These are phyloP conservation scores for Eucalyptus polybractea DNA, from an alignment of 345 rosid species.

Conservation along the genomic window DNA sequence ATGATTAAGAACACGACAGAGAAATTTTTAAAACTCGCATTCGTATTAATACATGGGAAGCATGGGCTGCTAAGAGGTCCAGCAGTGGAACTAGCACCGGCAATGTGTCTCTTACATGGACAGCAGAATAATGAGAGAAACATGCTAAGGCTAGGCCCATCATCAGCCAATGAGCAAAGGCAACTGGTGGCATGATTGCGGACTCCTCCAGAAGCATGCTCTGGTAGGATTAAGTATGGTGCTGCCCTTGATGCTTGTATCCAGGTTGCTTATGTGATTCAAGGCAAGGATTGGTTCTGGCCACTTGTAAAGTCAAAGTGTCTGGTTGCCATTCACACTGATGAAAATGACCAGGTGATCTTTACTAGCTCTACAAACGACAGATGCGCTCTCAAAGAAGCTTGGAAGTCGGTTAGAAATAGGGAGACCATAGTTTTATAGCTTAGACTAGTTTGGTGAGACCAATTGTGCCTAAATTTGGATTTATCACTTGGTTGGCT, in stretches of 20 bases:
- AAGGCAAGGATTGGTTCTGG: neutral
- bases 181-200: neutral
- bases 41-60: neutral
- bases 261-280: neutral
- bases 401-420: neutral
- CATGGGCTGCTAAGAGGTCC: neutral
- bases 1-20: neutral
- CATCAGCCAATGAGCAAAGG: neutral
- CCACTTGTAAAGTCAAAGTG: neutral
- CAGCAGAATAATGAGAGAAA: neutral
- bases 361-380: neutral
- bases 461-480: neutral
- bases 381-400: neutral
- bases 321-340: neutral
- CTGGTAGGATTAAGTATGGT: neutral
- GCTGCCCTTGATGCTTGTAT: neutral
- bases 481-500: neutral
- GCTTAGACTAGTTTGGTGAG: neutral
- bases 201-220: neutral
- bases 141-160: neutral
- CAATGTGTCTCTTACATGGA: neutral
- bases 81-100: neutral
- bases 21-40: neutral
- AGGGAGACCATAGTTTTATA: neutral
- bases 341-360: neutral